Evolutionary conservation across 495 filamentous ascomycete species (phyloP).

Genomic region (Penicillium ucsense): DNA sequence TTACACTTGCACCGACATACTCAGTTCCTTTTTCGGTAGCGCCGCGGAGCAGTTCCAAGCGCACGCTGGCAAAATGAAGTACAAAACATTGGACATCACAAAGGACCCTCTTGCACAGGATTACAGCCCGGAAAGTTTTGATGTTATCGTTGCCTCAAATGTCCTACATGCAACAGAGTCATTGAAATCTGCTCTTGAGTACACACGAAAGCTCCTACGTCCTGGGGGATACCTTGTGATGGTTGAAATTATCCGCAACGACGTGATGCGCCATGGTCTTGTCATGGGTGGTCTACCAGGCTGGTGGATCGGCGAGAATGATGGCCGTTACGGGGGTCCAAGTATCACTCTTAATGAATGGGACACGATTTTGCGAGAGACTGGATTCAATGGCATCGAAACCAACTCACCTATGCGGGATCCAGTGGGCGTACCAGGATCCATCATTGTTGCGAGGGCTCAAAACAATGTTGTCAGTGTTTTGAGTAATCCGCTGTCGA

Average conservation of each 20-base stretch:
- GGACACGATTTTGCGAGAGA: neutral
- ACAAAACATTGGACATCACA: constrained; percentile 32
- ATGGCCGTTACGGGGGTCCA: neutral
- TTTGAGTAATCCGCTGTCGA: no score
- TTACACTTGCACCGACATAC: constrained; percentile 46
- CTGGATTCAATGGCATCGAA: neutral
- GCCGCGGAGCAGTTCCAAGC: constrained; percentile 7
- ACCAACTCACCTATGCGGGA: no score
- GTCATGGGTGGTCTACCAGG: neutral
- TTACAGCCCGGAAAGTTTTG: constrained; percentile 26
- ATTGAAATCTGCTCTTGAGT: constrained; percentile 1
- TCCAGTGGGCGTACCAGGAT: no score
- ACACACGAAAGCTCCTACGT: constrained; percentile 24
- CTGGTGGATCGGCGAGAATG: neutral
- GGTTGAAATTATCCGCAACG: neutral
- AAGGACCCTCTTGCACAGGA: constrained; percentile 26
- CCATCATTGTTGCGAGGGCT: no score
- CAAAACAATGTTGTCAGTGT: no score
- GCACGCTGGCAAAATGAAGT: constrained; percentile 22
- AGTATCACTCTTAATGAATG: neutral
- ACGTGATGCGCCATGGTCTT: no score
- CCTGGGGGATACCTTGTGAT: constrained; percentile 33
- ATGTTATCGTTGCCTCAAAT: constrained; percentile 12
- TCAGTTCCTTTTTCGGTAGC: constrained; percentile 29
- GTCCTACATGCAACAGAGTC: constrained; percentile 10